These are phyloP conservation scores for Citrus maxima DNA, from an alignment of 345 rosid species.

Conservation along the genomic window DNA sequence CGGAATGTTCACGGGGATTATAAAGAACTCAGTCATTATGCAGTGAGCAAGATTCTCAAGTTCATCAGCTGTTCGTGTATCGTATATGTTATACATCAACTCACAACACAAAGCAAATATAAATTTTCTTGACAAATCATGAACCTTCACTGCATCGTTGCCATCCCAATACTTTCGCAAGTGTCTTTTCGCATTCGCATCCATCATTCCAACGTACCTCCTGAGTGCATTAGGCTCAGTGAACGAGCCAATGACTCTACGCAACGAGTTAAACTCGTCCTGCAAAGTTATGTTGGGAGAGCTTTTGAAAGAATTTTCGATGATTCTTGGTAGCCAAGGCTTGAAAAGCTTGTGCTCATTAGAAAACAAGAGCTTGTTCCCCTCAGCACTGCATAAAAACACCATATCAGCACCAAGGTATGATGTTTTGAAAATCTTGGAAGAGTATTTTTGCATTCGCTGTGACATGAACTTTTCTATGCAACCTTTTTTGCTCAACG, in stretches of 20 bases:
- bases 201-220: neutral
- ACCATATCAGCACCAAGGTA: neutral
- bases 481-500: neutral
- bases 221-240: neutral
- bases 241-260: neutral
- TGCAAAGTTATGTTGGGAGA: neutral
- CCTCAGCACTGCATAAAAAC: slow-evolving; percentile 17
- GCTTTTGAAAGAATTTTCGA: neutral
- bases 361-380: slow-evolving; percentile 17
- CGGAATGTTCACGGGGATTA: slow-evolving; percentile 17
- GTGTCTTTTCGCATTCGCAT: neutral
- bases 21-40: neutral
- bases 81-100: neutral
- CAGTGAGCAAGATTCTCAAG: neutral
- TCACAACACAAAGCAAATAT: neutral
- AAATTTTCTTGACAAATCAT: neutral
- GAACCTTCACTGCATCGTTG: neutral
- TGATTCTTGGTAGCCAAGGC: slow-evolving; percentile 15
- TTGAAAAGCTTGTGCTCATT: neutral
- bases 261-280: neutral
- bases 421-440: neutral
- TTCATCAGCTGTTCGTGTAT: neutral
- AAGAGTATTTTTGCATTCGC: neutral
- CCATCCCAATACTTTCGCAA: neutral
- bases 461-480: slow-evolving; percentile 4